These are phyloP conservation scores for Emergomyces orientalis DNA, from an alignment of 2,329 filamentous ascomycete genomes.

Conservation along the genomic window DNA sequence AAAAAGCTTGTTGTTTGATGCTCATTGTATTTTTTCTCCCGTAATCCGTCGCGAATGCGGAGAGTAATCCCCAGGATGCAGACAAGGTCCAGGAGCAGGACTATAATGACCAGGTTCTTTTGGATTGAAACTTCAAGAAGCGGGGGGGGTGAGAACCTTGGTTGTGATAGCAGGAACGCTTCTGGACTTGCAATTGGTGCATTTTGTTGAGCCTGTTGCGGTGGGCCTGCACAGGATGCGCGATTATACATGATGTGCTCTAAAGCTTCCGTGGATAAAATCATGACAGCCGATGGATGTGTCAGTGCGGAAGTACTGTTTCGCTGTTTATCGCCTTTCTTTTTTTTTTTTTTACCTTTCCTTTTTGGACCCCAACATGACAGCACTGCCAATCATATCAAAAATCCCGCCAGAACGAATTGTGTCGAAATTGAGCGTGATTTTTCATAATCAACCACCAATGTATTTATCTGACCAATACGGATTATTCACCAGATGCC, in stretches of 20 bases:
- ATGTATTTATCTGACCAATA: neutral
- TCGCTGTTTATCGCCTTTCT: neutral
- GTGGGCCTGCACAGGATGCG: neutral
- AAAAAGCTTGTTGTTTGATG: constrained; percentile 3
- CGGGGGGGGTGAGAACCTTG: neutral
- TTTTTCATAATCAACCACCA: neutral
- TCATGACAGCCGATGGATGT: neutral
- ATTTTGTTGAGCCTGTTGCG: neutral
- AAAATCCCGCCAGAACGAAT: neutral
- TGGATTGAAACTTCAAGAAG: neutral
- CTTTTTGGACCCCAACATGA: neutral
- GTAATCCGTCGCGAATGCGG: neutral
- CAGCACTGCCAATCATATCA: neutral
- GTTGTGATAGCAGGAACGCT: neutral
- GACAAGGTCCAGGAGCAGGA: neutral
- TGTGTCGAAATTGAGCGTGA: neutral
- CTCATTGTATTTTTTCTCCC: neutral
- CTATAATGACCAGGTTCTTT: neutral
- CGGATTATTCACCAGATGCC: neutral
- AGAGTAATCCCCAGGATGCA: neutral
- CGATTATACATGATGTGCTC: neutral
- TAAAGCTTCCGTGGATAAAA: neutral
- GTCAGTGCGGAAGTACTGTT: neutral
- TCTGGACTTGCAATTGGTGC: neutral
- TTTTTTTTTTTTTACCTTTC: neutral